Percentiles rank a stretch among this genome's conserved stretches.
These are phyloP conservation scores for Paraphaeosphaeria sporulosa DNA, from an alignment of 2,329 filamentous ascomycete genomes.

Conservation along the genomic window DNA sequence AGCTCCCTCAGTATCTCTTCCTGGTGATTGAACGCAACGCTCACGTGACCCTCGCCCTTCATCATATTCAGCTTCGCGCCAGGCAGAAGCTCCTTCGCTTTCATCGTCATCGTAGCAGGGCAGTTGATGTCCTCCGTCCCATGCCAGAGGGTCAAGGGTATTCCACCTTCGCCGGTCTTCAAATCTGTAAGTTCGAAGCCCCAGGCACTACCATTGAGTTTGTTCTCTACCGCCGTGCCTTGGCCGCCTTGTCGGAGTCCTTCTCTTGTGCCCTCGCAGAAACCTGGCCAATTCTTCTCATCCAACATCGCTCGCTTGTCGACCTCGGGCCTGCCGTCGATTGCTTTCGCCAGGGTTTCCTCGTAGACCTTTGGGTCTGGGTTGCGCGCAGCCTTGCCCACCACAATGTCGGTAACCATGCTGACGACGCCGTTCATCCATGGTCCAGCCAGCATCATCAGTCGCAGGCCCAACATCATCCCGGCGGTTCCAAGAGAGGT, in stretches of 20 bases:
- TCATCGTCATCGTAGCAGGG: constrained; percentile 32
- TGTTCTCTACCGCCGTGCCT: constrained; percentile 40
- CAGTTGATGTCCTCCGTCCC: constrained; percentile 39
- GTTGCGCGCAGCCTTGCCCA: constrained; percentile 36
- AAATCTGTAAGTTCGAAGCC: constrained; percentile 43
- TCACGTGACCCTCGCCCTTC: constrained; percentile 38
- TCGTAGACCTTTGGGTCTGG: constrained; percentile 36
- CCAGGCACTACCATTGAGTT: constrained; percentile 38
- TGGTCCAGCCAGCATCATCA: constrained; percentile 36
- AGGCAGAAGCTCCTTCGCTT: constrained; percentile 33
- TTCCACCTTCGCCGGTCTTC: constrained; percentile 22
- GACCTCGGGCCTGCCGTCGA: constrained; percentile 25
- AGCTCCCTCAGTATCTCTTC: constrained; percentile 34
- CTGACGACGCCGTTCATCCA: constrained; percentile 32
- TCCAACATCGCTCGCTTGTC: constrained; percentile 33
- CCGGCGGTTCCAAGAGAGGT: constrained; percentile 33
- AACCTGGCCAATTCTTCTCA: constrained; percentile 28
- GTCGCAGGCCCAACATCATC: constrained; percentile 32
- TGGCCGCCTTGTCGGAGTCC: constrained; percentile 35
- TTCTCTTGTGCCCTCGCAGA: constrained; percentile 38
- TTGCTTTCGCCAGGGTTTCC: constrained; percentile 31
- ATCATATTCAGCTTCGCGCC: constrained; percentile 29
- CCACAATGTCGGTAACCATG: constrained; percentile 29
- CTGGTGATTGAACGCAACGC: constrained; percentile 29
- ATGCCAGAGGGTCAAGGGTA: constrained; percentile 44